Evolutionary conservation across 148 eudicot genomes (phyloP).

Genomic region (Arctostaphylos glauca): DNA sequence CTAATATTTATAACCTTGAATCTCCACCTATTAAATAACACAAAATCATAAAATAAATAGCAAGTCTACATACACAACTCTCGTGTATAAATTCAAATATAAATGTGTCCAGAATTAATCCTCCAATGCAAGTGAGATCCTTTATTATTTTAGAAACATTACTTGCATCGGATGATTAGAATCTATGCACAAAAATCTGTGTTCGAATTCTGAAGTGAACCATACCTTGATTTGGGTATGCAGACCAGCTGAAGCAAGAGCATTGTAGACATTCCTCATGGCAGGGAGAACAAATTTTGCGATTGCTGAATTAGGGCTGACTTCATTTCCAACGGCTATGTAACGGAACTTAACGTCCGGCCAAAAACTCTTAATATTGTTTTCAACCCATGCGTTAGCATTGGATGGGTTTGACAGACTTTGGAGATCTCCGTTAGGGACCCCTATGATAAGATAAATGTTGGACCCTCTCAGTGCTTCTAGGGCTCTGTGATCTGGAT

Average conservation of each 20-base stretch:
- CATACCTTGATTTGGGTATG: constrained; percentile 7
- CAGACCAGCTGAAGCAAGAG: constrained; percentile 11
- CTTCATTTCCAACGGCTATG: constrained; percentile 21
- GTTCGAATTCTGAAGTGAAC: too few species aligned
- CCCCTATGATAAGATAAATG: constrained; percentile 20
- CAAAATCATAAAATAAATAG: too few species aligned
- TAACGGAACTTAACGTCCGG: constrained; percentile 16
- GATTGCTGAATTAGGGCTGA: not conserved
- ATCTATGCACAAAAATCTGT: too few species aligned
- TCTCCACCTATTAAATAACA: too few species aligned
- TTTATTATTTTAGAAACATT: too few species aligned
- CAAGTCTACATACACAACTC: too few species aligned
- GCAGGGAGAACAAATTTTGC: constrained; percentile 14
- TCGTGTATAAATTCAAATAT: too few species aligned
- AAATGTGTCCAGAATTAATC: too few species aligned
- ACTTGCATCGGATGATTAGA: too few species aligned
- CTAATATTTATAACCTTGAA: too few species aligned
- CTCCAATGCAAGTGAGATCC: too few species aligned
- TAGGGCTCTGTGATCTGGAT: constrained; percentile 8
- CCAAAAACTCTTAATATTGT: not conserved
- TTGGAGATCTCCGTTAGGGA: constrained; percentile 19
- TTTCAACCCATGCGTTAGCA: constrained; percentile 14
- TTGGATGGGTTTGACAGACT: not conserved
- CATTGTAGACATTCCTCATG: constrained; percentile 7
- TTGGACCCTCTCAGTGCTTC: constrained; percentile 15